phyloP scores from a whole-genome alignment of 805 yeast genomes.

The Schizosaccharomyces japonicus region DNA sequence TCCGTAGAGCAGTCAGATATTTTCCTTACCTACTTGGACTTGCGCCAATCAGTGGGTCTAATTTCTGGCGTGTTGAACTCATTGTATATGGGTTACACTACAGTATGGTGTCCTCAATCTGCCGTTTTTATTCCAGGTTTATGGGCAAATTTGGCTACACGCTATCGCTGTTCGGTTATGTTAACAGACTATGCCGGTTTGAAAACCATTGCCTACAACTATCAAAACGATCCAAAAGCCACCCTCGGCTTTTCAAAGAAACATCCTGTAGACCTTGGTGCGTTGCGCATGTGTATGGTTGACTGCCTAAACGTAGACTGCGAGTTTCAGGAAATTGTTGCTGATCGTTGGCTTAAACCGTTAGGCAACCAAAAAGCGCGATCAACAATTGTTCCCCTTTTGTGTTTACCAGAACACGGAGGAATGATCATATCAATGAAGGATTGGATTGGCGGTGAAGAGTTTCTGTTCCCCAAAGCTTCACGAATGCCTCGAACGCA shows the following conservation, averaged over 20 bases:
- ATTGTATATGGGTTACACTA: constrained; percentile 60
- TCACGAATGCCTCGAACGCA: constrained; percentile 15
- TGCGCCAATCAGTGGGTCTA: constrained; percentile 63
- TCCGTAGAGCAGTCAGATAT: constrained; percentile 14
- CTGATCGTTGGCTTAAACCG: constrained; percentile 77
- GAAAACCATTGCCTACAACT: constrained; percentile 77
- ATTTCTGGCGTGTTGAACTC: constrained; percentile 60
- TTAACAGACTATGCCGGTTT: constrained; percentile 71
- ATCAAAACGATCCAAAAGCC: constrained; percentile 67
- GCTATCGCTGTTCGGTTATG: constrained; percentile 44
- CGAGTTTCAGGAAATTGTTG: constrained; percentile 68
- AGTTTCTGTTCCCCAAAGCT: constrained; percentile 30
- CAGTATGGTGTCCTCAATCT: constrained; percentile 55
- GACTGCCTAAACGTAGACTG: constrained; percentile 78
- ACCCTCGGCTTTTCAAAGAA: constrained; percentile 61
- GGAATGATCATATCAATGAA: constrained; percentile 82
- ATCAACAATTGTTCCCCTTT: constrained; percentile 63
- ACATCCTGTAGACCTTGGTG: constrained; percentile 49
- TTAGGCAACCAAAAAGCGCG: constrained; percentile 60
- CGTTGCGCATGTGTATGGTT: constrained; percentile 72
- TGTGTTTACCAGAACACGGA: constrained; percentile 78
- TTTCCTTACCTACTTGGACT: constrained; percentile 40
- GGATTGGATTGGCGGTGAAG: constrained; percentile 66
- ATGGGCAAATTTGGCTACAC: constrained; percentile 57
- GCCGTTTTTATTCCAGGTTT: constrained; percentile 63